Conservation (phyloP, 2,329 filamentous ascomycete genomes). For the Penicillium sp. region DNA sequence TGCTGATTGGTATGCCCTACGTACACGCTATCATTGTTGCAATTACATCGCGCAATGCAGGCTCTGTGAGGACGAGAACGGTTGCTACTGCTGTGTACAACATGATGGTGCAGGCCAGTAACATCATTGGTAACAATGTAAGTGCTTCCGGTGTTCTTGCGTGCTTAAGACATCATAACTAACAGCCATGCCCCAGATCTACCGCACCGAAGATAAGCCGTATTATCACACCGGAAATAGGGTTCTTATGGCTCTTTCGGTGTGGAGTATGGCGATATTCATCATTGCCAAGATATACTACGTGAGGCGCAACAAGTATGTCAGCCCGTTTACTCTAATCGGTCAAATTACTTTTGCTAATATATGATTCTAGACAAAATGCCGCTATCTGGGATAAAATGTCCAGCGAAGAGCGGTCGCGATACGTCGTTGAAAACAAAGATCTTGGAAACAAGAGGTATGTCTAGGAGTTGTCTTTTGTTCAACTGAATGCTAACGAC, state of each 20-base stretch:
- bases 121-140: constrained; percentile 35
- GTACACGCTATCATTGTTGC: constrained; percentile 49
- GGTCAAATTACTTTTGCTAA: constrained; percentile 1
- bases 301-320: constrained; percentile 35
- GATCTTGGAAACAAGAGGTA: constrained; percentile 40
- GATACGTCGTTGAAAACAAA: constrained; percentile 33
- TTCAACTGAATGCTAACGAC: not conserved
- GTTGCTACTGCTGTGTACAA: constrained; percentile 42
- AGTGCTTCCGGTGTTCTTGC: constrained; percentile 8
- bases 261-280: constrained; percentile 45
- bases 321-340: not conserved
- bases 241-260: constrained; percentile 47
- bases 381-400: constrained; percentile 35
- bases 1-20: constrained; percentile 51
- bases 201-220: constrained; percentile 48
- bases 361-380: constrained; percentile 21
- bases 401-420: constrained; percentile 31
- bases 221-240: constrained; percentile 53
- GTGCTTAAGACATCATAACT: not conserved
- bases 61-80: constrained; percentile 37
- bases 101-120: constrained; percentile 39
- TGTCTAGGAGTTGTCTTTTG: not conserved
- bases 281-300: constrained; percentile 38
- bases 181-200: constrained; percentile 39
- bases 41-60: constrained; percentile 38